Conservation (phyloP, 2,329 filamentous ascomycete genomes). For the Venturia aucupariae region DNA sequence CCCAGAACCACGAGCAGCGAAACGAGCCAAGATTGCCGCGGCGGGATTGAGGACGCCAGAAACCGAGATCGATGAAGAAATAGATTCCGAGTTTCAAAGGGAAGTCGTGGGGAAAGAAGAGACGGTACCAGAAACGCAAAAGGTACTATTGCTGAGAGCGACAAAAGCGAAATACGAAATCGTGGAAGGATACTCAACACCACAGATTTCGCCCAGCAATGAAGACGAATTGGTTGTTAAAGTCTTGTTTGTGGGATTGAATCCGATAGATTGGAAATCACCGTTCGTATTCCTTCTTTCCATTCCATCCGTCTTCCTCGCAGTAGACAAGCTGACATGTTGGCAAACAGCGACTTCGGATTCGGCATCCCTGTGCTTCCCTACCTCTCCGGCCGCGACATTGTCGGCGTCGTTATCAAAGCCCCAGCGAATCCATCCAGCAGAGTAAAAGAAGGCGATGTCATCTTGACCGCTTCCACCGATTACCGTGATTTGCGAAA, state of each 20-base stretch:
- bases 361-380: constrained; percentile 61
- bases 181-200: constrained; percentile 37
- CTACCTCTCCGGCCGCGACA: constrained; percentile 60
- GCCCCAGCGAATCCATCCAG: constrained; percentile 30
- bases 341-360: constrained; percentile 51
- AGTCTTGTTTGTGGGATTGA: constrained; percentile 57
- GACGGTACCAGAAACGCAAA: constrained; percentile 28
- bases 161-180: constrained; percentile 42
- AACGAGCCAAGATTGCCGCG: neutral
- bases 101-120: neutral
- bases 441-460: constrained; percentile 48
- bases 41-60: neutral
- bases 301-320: neutral
- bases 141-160: constrained; percentile 42
- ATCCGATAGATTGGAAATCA: constrained; percentile 69
- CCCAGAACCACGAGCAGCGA: neutral
- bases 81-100: neutral
- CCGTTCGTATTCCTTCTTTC: constrained; percentile 41
- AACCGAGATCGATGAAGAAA: neutral
- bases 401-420: constrained; percentile 55
- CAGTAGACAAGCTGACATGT: too few species aligned
- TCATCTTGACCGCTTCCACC: constrained; percentile 57
- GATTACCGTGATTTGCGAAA: constrained; percentile 66
- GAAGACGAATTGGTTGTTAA: constrained; percentile 53
- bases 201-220: constrained; percentile 27